Conservation (phyloP, 345 rosid genomes). For the Euphorbia tirucalli region DNA sequence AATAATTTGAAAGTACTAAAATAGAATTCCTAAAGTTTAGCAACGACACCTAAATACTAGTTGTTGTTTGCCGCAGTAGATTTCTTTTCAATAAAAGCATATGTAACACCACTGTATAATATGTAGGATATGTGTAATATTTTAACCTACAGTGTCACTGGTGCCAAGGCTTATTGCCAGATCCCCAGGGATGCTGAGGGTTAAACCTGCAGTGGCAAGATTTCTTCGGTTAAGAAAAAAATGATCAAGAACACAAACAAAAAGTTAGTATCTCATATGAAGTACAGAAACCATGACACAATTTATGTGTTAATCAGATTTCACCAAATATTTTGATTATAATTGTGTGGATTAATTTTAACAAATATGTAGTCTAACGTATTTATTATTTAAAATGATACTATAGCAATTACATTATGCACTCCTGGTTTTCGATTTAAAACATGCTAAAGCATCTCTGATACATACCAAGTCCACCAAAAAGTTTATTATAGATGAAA, state of each 20-base stretch:
- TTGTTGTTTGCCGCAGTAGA: no score
- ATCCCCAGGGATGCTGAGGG: constrained; percentile 84
- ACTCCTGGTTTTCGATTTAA: neutral
- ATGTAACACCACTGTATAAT: neutral
- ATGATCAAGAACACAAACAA: neutral
- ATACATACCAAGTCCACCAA: constrained; percentile 2
- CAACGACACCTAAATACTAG: no score
- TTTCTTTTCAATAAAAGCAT: no score
- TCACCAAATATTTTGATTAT: no score
- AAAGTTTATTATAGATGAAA: neutral
- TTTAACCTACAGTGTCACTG: constrained; percentile 74
- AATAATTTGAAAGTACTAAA: no score
- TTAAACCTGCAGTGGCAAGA: constrained; percentile 55
- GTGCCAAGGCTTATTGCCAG: constrained; percentile 90
- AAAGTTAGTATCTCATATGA: neutral
- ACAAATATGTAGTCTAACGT: neutral
- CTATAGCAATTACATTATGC: neutral
- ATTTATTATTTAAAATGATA: neutral
- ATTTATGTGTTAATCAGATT: no score
- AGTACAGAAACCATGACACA: neutral
- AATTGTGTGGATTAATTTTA: neutral
- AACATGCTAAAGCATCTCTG: neutral
- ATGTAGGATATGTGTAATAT: neutral
- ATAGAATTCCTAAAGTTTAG: no score
- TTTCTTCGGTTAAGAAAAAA: neutral